Percentiles rank a stretch among this genome's conserved stretches.
phyloP scores from a whole-genome alignment of 495 filamentous ascomycete species.

The Penicillium coprophilum region DNA sequence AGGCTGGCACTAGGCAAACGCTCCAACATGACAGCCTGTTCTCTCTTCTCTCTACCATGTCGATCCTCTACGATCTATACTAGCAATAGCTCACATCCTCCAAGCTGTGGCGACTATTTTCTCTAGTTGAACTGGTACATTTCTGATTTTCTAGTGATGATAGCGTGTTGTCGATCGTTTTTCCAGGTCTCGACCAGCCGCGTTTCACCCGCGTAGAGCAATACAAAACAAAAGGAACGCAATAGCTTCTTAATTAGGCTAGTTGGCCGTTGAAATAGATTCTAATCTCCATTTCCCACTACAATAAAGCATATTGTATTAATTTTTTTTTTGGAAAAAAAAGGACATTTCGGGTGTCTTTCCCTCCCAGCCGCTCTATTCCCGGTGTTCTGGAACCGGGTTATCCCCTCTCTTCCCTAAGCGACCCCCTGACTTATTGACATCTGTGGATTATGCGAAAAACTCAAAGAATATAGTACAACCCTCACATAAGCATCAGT shows the following conservation, averaged over 20 bases:
- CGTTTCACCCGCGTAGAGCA: too few relatives aligned
- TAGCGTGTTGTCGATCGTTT: too few relatives aligned
- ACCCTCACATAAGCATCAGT: background rate
- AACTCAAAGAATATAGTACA: background rate
- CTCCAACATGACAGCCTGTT: background rate
- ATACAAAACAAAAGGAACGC: background rate
- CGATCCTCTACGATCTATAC: background rate
- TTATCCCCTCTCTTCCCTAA: constrained; percentile 6
- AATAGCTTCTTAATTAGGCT: constrained; percentile 13
- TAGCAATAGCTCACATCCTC: too few relatives aligned
- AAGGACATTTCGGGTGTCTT: background rate
- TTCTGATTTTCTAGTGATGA: too few relatives aligned
- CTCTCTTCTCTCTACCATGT: background rate
- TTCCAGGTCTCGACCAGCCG: too few relatives aligned
- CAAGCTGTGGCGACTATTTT: too few relatives aligned
- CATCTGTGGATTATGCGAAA: background rate
- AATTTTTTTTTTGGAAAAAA: too few relatives aligned
- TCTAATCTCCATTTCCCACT: constrained; percentile 6
- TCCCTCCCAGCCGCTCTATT: background rate
- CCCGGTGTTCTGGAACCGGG: constrained; percentile 12
- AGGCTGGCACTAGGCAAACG: background rate
- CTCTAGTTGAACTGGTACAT: too few relatives aligned
- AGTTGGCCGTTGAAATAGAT: constrained; percentile 24
- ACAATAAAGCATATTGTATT: too few relatives aligned
- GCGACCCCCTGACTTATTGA: constrained; percentile 7